Percentiles rank a stretch among this genome's conserved stretches.
Evolutionary conservation across 805 yeast genomes (phyloP).

Genomic region (Ogataea angusta): DNA sequence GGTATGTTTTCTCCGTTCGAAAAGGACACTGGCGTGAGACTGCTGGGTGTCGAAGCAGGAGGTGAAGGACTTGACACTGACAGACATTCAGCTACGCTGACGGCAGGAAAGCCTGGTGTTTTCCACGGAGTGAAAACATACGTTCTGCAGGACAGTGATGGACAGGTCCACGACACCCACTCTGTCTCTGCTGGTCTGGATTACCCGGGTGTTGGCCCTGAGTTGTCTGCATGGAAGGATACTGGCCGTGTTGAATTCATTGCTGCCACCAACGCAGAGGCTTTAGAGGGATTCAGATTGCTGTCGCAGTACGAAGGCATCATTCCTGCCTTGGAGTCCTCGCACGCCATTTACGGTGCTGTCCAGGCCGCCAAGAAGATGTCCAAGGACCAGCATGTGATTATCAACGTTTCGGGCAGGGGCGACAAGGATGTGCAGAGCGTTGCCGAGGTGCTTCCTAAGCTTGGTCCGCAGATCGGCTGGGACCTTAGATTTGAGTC

Average conservation of each 20-base stretch:
- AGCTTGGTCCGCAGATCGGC: conserved; percentile 82
- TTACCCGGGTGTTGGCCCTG: conserved; percentile 99
- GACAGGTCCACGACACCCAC: conserved; percentile 97
- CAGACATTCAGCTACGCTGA: conserved; percentile 90
- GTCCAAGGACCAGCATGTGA: conserved; percentile 73
- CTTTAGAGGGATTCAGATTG: conserved; percentile 83
- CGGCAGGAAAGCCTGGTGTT: conserved; percentile 96
- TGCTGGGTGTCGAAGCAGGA: conserved; percentile 97
- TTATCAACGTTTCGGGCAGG: conserved; percentile 93
- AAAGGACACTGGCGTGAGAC: conserved; percentile 67
- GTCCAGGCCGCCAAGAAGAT: conserved; percentile 81
- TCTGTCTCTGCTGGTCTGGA: conserved; percentile 98
- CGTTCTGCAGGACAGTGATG: conserved; percentile 86
- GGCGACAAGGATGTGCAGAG: conserved; percentile 99
- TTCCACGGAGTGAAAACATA: conserved; percentile 97
- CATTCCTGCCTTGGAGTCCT: conserved; percentile 96
- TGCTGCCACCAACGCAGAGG: conserved; percentile 95
- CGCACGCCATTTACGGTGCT: conserved; percentile 95
- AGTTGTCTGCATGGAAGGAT: conserved; percentile 90
- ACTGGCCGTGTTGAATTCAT: conserved; percentile 87
- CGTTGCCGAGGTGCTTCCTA: conserved; percentile 92
- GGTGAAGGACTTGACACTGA: conserved; percentile 92
- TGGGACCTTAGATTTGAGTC: conserved; percentile 92
- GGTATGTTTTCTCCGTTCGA: conserved; percentile 97
- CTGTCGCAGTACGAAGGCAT: conserved; percentile 95